phyloP scores from a whole-genome alignment of 495 filamentous ascomycete species.

The Neurospora africana region DNA sequence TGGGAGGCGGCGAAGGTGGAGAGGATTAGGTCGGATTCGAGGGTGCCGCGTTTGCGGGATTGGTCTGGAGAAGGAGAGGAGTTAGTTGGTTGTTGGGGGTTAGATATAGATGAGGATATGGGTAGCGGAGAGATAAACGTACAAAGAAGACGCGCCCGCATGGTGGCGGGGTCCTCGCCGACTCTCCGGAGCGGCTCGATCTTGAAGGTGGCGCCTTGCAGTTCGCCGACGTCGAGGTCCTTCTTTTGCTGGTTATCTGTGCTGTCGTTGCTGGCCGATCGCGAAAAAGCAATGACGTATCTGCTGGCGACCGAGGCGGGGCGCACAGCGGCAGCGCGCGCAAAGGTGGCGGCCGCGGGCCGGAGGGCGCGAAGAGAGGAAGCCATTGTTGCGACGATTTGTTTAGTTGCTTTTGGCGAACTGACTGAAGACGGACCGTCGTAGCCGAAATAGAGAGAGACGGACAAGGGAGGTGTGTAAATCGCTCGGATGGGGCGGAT shows the following conservation, averaged over 20 bases:
- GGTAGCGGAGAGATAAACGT: constrained; percentile 28
- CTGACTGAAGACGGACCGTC: neutral
- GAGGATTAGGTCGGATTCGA: constrained; percentile 90
- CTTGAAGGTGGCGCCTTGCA: constrained; percentile 78
- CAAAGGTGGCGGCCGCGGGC: constrained; percentile 3
- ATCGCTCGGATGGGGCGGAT: neutral
- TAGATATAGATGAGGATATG: no score
- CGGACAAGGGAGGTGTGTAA: neutral
- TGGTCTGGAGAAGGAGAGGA: constrained; percentile 46
- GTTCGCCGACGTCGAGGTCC: constrained; percentile 83
- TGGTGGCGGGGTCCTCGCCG: constrained; percentile 73
- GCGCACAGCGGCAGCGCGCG: constrained; percentile 14
- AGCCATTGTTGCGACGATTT: neutral
- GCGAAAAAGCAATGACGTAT: neutral
- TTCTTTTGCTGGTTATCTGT: constrained; percentile 9
- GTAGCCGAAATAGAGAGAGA: neutral
- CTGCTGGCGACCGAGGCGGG: constrained; percentile 1
- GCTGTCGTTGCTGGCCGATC: neutral
- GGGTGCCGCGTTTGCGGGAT: constrained; percentile 89
- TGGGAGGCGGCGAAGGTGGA: constrained; percentile 85
- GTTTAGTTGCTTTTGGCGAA: neutral
- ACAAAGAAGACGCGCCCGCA: constrained; percentile 85
- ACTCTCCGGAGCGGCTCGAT: constrained; percentile 75
- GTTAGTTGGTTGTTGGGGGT: no score
- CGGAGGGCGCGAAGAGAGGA: constrained; percentile 3